A percentile compares a stretch with the other conserved stretches of the same genome.
These are phyloP conservation scores for Quercus rubra DNA, from an alignment of 306 rosid species.

Conservation along the genomic window DNA sequence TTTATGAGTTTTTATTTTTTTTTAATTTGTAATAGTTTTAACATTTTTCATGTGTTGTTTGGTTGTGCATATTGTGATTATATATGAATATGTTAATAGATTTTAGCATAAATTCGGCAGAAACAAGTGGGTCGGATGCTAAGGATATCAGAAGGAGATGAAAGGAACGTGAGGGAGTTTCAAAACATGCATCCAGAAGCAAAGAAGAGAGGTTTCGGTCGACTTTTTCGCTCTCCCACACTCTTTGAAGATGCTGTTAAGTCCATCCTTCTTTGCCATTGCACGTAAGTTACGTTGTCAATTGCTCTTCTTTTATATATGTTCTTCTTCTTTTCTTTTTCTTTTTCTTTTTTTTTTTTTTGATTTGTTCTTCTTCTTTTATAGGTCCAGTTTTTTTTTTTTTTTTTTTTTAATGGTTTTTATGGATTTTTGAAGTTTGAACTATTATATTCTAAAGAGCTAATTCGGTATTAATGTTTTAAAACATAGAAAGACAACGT, in stretches of 20 bases:
- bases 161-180: not conserved
- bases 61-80: no score
- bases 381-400: no score
- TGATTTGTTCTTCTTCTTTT: not conserved
- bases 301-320: no score
- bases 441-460: no score
- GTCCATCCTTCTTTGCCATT: constrained; percentile 32
- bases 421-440: no score
- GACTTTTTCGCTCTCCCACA: constrained; percentile 22
- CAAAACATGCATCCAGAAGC: constrained; percentile 13
- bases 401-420: not conserved
- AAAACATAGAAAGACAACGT: no score
- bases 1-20: no score
- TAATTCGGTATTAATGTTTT: no score
- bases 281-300: constrained; percentile 13
- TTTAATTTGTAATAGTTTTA: no score
- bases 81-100: no score
- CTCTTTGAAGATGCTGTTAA: constrained; percentile 29
- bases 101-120: not conserved
- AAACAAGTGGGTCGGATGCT: constrained; percentile 35
- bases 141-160: constrained; percentile 6
- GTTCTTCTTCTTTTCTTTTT: no score
- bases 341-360: not conserved
- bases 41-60: no score
- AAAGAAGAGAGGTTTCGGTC: not conserved